phyloP scores from a whole-genome alignment of 257 asterid genomes.

The Solanum tarijense region DNA sequence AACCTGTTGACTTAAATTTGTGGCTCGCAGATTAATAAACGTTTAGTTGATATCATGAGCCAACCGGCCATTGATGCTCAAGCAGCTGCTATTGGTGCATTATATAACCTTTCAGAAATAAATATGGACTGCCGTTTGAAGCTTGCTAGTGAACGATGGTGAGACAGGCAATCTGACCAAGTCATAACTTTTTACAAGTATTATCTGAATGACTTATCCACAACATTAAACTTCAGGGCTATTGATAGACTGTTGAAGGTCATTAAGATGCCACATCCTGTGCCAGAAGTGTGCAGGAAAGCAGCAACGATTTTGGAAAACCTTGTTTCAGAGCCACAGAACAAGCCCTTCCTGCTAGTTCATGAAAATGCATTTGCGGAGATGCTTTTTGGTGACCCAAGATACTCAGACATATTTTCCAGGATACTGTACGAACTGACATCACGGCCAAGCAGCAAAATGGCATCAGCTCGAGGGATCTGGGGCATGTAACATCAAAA shows the following conservation, averaged over 20 bases:
- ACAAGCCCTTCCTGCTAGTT: conserved; percentile 62
- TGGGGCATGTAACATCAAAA: conserved; percentile 71
- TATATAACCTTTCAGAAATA: conserved; percentile 82
- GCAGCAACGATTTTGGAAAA: conserved; percentile 80
- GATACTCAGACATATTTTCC: conserved; percentile 73
- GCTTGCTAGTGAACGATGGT: conserved; percentile 95
- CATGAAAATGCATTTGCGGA: conserved; percentile 88
- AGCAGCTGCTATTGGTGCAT: conserved; percentile 93
- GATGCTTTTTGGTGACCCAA: conserved; percentile 72
- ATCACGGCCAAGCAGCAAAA: conserved; percentile 72
- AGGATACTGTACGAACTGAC: conserved; percentile 78
- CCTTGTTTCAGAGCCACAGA: conserved; percentile 96
- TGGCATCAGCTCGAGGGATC: conserved; percentile 75
- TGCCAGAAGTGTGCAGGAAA: conserved; percentile 91
- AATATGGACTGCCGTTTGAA: conserved; percentile 88
- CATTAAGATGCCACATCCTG: conserved; percentile 74
- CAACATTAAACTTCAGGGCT: conserved; percentile 48
- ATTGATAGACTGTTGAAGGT: conserved; percentile 82
- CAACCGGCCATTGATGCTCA: conserved; percentile 82
- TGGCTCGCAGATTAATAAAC: conserved; percentile 54
- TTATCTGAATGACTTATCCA: not conserved
- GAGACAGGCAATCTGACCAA: not conserved
- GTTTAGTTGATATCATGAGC: conserved; percentile 86
- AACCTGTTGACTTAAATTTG: not conserved
- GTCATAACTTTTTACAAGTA: not conserved